Percentiles rank a stretch among this genome's conserved stretches.
Evolutionary conservation across 306 rosid genomes (phyloP).

Genomic region (Prunus fruticosa): DNA sequence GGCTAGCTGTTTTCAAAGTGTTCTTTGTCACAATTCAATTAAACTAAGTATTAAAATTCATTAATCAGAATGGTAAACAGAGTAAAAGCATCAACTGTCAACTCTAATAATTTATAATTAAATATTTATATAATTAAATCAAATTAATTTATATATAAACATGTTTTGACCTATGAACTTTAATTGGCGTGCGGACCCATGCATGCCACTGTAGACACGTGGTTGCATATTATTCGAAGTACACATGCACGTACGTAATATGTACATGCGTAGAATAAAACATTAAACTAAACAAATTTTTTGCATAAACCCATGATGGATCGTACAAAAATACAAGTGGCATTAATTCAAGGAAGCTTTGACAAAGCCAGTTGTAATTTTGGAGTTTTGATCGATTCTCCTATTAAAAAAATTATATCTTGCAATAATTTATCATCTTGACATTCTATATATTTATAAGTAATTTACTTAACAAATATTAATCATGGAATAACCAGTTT

Average conservation of each 20-base stretch:
- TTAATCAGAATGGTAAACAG: neutral
- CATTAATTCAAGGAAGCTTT: neutral
- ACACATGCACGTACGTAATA: slow-evolving; percentile 2
- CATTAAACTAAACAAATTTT: neutral
- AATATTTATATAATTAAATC: neutral
- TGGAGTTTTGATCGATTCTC: neutral
- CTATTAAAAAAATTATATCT: neutral
- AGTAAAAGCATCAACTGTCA: slow-evolving; percentile 1
- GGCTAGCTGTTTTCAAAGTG: slow-evolving; percentile 11
- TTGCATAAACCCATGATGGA: neutral
- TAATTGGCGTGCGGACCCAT: neutral
- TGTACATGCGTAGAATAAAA: slow-evolving; percentile 4
- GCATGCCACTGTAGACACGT: slow-evolving; percentile 21
- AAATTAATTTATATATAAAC: neutral
- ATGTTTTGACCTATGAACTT: neutral
- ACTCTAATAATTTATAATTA: neutral
- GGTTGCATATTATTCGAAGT: neutral
- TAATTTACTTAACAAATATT: neutral
- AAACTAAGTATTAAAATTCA: neutral
- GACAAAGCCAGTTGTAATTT: slow-evolving; percentile 1
- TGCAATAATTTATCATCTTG: neutral
- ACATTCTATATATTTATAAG: neutral
- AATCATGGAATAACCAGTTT: neutral
- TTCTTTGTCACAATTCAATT: neutral
- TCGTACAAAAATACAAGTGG: neutral